Conservation (phyloP, 345 rosid species). For the Rhizophora mangle region DNA sequence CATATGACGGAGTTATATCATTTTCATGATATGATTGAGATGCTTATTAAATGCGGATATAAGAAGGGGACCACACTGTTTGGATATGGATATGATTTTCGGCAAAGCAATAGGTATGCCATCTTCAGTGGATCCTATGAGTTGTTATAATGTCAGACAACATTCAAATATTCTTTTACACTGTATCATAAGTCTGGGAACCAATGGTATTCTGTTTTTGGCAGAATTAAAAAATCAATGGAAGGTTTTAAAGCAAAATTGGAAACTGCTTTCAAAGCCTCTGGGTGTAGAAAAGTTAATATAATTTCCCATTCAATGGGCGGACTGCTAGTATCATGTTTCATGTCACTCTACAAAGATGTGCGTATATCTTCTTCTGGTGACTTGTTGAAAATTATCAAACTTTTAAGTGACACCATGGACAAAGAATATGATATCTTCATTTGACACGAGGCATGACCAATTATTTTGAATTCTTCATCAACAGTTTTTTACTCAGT, state of each 20-base stretch:
- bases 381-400: constrained; percentile 10
- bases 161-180: background rate
- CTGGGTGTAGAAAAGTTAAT: constrained; percentile 69
- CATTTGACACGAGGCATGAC: constrained; percentile 8
- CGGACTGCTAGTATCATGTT: constrained; percentile 67
- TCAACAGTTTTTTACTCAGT: constrained; percentile 68
- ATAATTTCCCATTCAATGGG: constrained; percentile 93
- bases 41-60: constrained; percentile 69
- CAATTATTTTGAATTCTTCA: constrained; percentile 7
- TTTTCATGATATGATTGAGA: constrained; percentile 87
- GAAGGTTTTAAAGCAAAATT: constrained; percentile 61
- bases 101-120: constrained; percentile 79
- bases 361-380: constrained; percentile 37
- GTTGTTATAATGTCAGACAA: background rate
- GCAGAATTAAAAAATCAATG: constrained; percentile 61
- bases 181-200: background rate
- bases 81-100: constrained; percentile 89
- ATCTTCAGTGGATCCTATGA: background rate
- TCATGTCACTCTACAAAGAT: constrained; percentile 63
- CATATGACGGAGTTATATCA: constrained; percentile 69
- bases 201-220: constrained; percentile 16
- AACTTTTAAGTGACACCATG: background rate
- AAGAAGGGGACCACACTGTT: constrained; percentile 78
- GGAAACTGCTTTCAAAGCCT: constrained; percentile 67
- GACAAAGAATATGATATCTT: constrained; percentile 11